Base-by-base conservation (phyloP, 2,329 filamentous ascomycete species). In the Xylaria arbuscula region DNA sequence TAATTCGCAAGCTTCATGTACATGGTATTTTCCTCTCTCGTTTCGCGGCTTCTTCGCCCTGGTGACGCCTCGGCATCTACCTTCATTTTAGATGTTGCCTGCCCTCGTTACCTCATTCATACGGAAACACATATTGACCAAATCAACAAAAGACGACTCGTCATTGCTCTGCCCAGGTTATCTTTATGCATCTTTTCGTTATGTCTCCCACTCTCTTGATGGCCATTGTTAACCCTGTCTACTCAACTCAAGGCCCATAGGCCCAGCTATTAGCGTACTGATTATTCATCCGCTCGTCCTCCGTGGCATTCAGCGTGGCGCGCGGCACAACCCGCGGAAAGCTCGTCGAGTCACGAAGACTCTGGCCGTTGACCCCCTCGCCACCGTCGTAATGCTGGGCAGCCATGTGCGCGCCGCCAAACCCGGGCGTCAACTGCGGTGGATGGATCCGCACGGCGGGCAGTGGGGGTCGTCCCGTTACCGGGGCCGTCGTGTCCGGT, bases 191-290 rank as follows among this genome's bases (percentile, higher is more conserved):
- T 28, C 28, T 28, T 28, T 28, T 40, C 40, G 4, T 38, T n/a
- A 34, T 34, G 7, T 32, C 22, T 13, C 6, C 24, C 28, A 28
- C 45, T 6, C 28, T 17, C 17, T 11, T 3, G 6, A 54, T 32
- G n/a, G 28, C n/a, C 3, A 53, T 15, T 15, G 9, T 34, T 28
- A 34, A 9, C 15, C 13, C 47, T 2, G 24, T n/a, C 17, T 13
- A 8, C 17, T 7, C 10, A 5, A 1, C 17, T 64, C 34, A 70
- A 3, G 62, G 68, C 6, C 68, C 68, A 13, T 55, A 54, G 9
- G 74, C 68, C 73, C 75, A 77, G 42, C 75, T 77, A n/a, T 74
- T 76, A 7, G 67, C 73, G 54, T 77, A 76, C 15, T 64, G 69
- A 24, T 72, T 68, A 17, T 74, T 67, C 28, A 66, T 32, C 11